Percentiles rank a stretch among this genome's conserved stretches.
Evolutionary conservation across 495 filamentous ascomycete genomes (phyloP).

Genomic region (Daldinia concentrica): DNA sequence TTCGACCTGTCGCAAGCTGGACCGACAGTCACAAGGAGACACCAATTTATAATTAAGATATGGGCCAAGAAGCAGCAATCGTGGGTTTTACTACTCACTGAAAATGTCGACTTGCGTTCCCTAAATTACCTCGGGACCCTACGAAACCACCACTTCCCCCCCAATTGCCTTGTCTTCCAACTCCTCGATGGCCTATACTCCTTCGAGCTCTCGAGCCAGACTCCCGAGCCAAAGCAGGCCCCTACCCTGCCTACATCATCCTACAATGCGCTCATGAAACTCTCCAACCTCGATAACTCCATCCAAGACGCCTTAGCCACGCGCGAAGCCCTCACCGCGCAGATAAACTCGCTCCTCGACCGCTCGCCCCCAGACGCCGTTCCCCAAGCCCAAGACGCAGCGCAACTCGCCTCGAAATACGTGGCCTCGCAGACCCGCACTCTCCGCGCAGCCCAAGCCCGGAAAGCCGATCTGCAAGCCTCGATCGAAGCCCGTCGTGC

Average conservation of each 20-base stretch:
- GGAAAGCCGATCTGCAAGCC: constrained; percentile 67
- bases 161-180: constrained; percentile 87
- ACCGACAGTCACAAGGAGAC: constrained; percentile 69
- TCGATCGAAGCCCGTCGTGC: constrained; percentile 71
- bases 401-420: constrained; percentile 66
- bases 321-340: constrained; percentile 73
- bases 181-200: constrained; percentile 91
- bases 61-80: constrained; percentile 74
- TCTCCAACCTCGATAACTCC: constrained; percentile 89
- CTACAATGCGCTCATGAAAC: constrained; percentile 89
- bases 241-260: constrained; percentile 70
- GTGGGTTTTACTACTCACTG: constrained; percentile 75
- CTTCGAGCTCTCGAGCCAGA: constrained; percentile 57
- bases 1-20: constrained; percentile 81
- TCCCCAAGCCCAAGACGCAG: constrained; percentile 70
- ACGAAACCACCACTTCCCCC: constrained; percentile 80
- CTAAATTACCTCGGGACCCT: constrained; percentile 85
- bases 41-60: constrained; percentile 72
- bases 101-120: constrained; percentile 72
- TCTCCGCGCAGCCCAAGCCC: constrained; percentile 67
- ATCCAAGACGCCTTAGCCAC: constrained; percentile 90
- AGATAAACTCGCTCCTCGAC: constrained; percentile 79
- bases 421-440: constrained; percentile 70
- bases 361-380: constrained; percentile 58
- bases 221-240: constrained; percentile 57